Evolutionary conservation across 192 early-diverging fungal genomes (phyloP).

Genomic region (Coemansia sp.): DNA sequence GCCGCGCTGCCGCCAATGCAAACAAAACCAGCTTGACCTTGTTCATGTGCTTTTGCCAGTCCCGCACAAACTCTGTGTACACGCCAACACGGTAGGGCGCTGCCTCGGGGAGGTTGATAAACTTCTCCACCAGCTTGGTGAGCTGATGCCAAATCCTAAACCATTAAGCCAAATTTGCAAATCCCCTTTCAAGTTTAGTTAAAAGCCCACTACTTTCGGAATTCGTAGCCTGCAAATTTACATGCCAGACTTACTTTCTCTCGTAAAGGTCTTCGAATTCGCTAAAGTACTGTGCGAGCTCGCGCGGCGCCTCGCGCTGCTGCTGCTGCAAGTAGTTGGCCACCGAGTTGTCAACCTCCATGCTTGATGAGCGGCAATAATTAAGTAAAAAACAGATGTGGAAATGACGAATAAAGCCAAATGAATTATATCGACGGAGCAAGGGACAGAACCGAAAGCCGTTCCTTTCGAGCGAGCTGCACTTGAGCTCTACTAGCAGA

Average conservation of each 20-base stretch:
- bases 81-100: conserved; percentile 72
- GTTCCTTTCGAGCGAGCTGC: no score
- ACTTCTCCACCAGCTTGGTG: conserved; percentile 73
- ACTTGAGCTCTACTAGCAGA: no score
- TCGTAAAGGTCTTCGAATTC: conserved; percentile 93
- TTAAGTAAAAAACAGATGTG: background rate
- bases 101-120: conserved; percentile 73
- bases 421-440: no score
- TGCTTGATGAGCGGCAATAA: conserved; percentile 18
- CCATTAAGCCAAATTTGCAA: background rate
- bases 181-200: background rate
- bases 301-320: conserved; percentile 60
- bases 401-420: background rate
- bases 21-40: conserved; percentile 83
- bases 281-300: conserved; percentile 72
- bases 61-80: conserved; percentile 86
- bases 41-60: conserved; percentile 96
- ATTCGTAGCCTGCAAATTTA: background rate
- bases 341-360: conserved; percentile 78
- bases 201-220: background rate
- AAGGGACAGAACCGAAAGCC: no score
- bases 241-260: conserved; percentile 78
- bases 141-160: conserved; percentile 97
- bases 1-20: conserved; percentile 69
- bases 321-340: conserved; percentile 66